Conservation (phyloP, 768 basidiomycete genomes). For the Pleurotus tuoliensis region DNA sequence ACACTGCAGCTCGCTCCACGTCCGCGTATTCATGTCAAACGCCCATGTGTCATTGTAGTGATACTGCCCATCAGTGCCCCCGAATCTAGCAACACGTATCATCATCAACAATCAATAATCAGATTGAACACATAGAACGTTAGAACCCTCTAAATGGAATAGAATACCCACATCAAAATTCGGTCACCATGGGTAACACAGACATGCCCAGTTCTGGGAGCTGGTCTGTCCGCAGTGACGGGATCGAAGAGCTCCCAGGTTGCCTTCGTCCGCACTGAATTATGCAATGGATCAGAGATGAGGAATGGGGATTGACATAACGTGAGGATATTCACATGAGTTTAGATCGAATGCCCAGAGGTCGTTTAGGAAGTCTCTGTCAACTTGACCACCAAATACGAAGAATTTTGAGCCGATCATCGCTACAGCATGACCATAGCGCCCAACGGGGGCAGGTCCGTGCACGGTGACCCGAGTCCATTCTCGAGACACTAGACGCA, state of each 20-base stretch:
- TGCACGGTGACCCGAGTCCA: slow-evolving; percentile 87
- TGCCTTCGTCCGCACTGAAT: slow-evolving; percentile 74
- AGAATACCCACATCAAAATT: slow-evolving; percentile 68
- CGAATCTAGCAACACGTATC: slow-evolving; percentile 58
- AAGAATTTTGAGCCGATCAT: slow-evolving; percentile 91
- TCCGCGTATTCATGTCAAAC: slow-evolving; percentile 75
- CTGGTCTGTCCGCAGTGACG: slow-evolving; percentile 53
- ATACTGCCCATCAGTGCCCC: slow-evolving; percentile 97
- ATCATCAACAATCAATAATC: background rate
- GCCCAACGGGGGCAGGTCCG: slow-evolving; percentile 76
- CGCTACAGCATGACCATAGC: slow-evolving; percentile 94
- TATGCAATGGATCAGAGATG: slow-evolving; percentile 3
- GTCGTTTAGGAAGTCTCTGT: slow-evolving; percentile 92
- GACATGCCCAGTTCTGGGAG: slow-evolving; percentile 89
- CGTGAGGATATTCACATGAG: slow-evolving; percentile 57
- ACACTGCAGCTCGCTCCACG: slow-evolving; percentile 90
- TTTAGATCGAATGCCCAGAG: slow-evolving; percentile 96
- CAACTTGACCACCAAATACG: slow-evolving; percentile 95
- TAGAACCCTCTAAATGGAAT: slow-evolving; percentile 1
- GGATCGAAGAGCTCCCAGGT: slow-evolving; percentile 81
- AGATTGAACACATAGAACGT: slow-evolving; percentile 7
- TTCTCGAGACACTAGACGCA: slow-evolving; percentile 74
- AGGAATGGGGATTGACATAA: background rate
- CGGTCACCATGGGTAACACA: slow-evolving; percentile 80
- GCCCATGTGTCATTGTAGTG: slow-evolving; percentile 99